Evolutionary conservation across 78 protist species (phyloP).

Genomic region (Monosiga brevicollis): DNA sequence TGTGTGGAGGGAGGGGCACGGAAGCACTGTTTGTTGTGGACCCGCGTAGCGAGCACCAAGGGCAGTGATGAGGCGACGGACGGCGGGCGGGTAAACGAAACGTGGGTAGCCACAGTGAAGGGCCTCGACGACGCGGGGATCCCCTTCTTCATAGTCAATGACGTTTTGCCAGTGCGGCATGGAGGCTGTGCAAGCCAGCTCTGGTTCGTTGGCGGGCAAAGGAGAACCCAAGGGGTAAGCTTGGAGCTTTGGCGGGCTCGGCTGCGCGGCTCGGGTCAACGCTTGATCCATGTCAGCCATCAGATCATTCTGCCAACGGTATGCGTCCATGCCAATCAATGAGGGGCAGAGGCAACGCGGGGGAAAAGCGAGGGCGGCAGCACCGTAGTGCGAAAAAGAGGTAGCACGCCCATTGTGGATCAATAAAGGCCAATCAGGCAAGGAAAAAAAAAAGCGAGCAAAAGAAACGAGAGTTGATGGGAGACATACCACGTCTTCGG

Average conservation of each 20-base stretch:
- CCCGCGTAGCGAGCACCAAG: too few relatives aligned
- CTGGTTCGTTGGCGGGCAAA: neutral
- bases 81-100: neutral
- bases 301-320: neutral
- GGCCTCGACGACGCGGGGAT: neutral
- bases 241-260: neutral
- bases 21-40: too few relatives aligned
- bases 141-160: constrained; percentile 13
- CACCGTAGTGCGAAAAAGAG: too few relatives aligned
- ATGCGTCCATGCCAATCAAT: neutral
- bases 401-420: neutral
- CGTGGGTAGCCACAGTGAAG: constrained; percentile 6
- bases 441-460: neutral
- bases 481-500: neutral
- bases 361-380: neutral
- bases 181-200: constrained; percentile 1
- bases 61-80: neutral
- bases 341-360: neutral
- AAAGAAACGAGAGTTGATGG: neutral
- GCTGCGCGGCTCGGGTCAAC: neutral
- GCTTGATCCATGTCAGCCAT: neutral
- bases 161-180: constrained; percentile 9
- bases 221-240: neutral
- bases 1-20: too few relatives aligned
- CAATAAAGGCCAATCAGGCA: neutral